Base-by-base conservation (phyloP, 73 alveolate species). In the Symbiodinium natans region DNA sequence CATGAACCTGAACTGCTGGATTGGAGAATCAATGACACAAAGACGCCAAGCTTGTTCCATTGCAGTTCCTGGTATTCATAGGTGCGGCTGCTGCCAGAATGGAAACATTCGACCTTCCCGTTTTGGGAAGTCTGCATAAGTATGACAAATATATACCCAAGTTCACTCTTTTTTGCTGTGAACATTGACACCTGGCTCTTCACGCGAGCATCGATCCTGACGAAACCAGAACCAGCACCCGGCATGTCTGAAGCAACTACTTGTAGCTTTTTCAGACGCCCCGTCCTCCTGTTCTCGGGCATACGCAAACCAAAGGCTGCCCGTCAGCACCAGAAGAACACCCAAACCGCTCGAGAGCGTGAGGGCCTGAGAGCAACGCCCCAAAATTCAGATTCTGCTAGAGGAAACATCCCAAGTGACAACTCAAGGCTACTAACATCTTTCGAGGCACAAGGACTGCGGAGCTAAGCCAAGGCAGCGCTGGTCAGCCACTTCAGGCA, bases 321-420 rank as follows among this genome's bases (percentile, higher is more conserved):
- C 84, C 40, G 84, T 74, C n/a, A 74, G 42, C 84, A 74, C 84
- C 84, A 74, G 84, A 41, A 74, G 41, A 7, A 74, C 84, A 10
- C 84, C 84, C 84, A 74, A 43, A 25, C 11, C 41, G 7, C 43
- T 23, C 43, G 84, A 74, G 31, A 23, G 43, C 13, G 84, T 33
- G 43, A 74, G 29, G 43, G 84, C 84, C 84, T 74, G 2, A 15
- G 84, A 74, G 1, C 84, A 74, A n/a, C 42, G 7, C 40, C 25
- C 8, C 82, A 36, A n/a, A 6, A 68, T 68, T 23, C 82, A 10
- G 39, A 19, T 8, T 27, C 27, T 68, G 82, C 82, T 3, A 1
- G 82, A 68, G 39, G 41, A 29, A 29, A 23, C 82, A 25, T 13
- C 82, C 41, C 10, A 23, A 29, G 36, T 10, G 17, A 17, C 8